Evolutionary conservation across 257 asterid genomes (phyloP).

Genomic region (Osmanthus fragrans): DNA sequence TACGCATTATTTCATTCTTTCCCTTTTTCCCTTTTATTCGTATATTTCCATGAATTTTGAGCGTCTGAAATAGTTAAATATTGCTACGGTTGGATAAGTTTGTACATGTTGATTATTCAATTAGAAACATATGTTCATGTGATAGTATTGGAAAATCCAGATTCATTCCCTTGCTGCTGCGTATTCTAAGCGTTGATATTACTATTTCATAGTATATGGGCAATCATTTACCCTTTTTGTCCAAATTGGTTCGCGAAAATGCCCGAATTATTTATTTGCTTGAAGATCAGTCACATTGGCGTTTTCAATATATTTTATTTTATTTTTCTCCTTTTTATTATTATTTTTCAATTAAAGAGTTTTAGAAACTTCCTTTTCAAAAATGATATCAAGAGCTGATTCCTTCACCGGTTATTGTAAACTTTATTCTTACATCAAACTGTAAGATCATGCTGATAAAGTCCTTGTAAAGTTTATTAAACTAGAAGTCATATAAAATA

Average conservation of each 20-base stretch:
- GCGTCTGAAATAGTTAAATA: not conserved
- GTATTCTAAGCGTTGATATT: not conserved
- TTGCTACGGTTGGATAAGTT: not conserved
- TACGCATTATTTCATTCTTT: slow-evolving; percentile 12
- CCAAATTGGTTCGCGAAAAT: not conserved
- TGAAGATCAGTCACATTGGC: not conserved
- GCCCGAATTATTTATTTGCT: not conserved
- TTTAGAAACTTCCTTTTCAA: not conserved
- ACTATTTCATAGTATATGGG: not conserved
- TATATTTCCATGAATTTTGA: not conserved
- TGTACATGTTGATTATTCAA: not conserved
- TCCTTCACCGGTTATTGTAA: not conserved
- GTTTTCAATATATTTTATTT: not conserved
- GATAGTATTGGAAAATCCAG: not conserved
- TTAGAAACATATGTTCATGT: not conserved
- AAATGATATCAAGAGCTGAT: not conserved
- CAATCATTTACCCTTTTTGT: not conserved
- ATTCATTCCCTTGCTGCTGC: not conserved
- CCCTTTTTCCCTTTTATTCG: not conserved
- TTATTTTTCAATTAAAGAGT: not conserved
- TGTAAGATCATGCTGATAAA: not conserved
- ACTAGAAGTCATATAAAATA: not conserved
- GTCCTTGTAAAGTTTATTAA: not conserved
- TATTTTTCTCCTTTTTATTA: not conserved
- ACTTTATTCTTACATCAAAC: not conserved